Conservation (phyloP, 2,329 filamentous ascomycete genomes). For the Beauveria australis region DNA sequence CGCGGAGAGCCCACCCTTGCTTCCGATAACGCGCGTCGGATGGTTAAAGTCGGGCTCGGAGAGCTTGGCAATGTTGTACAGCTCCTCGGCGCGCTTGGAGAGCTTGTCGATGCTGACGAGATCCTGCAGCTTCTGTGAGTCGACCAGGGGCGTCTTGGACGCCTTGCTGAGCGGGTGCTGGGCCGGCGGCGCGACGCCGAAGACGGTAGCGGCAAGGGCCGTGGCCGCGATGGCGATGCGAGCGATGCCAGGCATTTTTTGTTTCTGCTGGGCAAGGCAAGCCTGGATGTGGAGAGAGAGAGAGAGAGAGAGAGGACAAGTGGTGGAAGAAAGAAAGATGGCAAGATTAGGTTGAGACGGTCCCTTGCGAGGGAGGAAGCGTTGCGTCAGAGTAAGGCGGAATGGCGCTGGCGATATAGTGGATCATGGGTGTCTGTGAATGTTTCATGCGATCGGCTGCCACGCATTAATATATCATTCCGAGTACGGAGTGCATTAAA, state of each 20-base stretch:
- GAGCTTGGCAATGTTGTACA: slow-evolving; percentile 55
- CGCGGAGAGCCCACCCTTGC: slow-evolving; percentile 38
- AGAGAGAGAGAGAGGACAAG: neutral
- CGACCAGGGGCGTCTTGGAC: slow-evolving; percentile 34
- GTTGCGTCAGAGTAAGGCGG: neutral
- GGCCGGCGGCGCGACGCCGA: neutral
- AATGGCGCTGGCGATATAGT: neutral
- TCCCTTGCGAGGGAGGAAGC: neutral
- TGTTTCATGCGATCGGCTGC: neutral
- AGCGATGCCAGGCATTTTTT: neutral
- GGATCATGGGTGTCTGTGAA: neutral
- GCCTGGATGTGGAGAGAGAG: neutral
- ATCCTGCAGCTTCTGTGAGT: slow-evolving; percentile 47
- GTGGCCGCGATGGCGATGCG: neutral
- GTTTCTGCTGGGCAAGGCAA: too few species aligned
- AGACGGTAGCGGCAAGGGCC: neutral
- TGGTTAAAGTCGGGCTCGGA: slow-evolving; percentile 54
- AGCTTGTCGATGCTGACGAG: slow-evolving; percentile 49
- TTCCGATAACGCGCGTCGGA: slow-evolving; percentile 64
- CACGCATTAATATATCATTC: neutral
- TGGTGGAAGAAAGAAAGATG: neutral
- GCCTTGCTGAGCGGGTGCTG: neutral
- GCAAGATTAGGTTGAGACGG: neutral
- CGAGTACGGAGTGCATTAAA: too few species aligned
- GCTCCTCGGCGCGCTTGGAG: slow-evolving; percentile 48